Evolutionary conservation across 495 filamentous ascomycete genomes (phyloP).

Genomic region (Hypoxylon rickii): DNA sequence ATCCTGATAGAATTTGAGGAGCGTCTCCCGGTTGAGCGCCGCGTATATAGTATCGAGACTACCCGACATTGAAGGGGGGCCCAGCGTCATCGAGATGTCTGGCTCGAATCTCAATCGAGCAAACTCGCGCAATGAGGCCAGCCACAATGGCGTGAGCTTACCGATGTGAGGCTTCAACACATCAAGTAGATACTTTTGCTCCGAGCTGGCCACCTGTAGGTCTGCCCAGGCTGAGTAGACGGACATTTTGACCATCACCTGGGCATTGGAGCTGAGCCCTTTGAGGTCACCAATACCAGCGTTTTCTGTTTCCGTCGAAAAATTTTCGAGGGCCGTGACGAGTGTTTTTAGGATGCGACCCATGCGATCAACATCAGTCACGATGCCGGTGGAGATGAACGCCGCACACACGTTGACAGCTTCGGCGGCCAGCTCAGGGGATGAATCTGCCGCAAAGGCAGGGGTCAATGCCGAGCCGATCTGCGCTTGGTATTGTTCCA

Average conservation of each 20-base stretch:
- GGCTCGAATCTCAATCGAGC: constrained; percentile 93
- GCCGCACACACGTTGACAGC: constrained; percentile 97
- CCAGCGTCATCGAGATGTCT: constrained; percentile 87
- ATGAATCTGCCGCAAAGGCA: constrained; percentile 94
- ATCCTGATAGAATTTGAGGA: constrained; percentile 96
- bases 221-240: constrained; percentile 99
- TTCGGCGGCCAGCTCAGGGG: constrained; percentile 90
- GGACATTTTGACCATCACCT: constrained; percentile 97
- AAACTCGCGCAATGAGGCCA: constrained; percentile 91
- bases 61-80: constrained; percentile 71
- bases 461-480: constrained; percentile 96
- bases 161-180: constrained; percentile 90
- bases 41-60: constrained; percentile 91
- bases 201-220: constrained; percentile 91
- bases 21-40: constrained; percentile 88
- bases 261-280: constrained; percentile 92
- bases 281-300: constrained; percentile 91
- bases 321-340: constrained; percentile 89
- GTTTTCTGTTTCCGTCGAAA: constrained; percentile 79
- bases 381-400: constrained; percentile 96
- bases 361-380: constrained; percentile 97
- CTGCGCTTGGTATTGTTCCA: constrained; percentile 98
- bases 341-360: constrained; percentile 92
- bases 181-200: constrained; percentile 85
- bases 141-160: constrained; percentile 88